phyloP scores from a whole-genome alignment of 2,329 filamentous ascomycete genomes.

The Diaporthe velutina region DNA sequence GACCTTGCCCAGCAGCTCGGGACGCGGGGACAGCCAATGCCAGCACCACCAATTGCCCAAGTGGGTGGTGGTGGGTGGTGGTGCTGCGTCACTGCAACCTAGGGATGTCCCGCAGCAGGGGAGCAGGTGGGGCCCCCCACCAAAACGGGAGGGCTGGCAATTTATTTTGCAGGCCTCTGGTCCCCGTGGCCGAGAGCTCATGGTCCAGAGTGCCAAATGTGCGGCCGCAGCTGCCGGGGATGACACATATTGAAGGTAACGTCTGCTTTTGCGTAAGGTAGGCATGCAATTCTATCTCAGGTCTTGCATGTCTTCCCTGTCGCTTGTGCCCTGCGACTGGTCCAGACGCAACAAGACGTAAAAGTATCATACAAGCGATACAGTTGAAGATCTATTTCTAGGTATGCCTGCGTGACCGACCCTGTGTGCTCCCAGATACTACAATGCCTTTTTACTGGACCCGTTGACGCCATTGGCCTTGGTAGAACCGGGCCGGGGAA shows the following conservation, averaged over 20 bases:
- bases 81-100: slow-evolving; percentile 18
- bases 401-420: neutral
- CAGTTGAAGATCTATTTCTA: neutral
- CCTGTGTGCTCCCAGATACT: neutral
- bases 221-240: neutral
- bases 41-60: neutral
- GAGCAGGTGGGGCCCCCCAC: slow-evolving; percentile 23
- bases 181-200: neutral
- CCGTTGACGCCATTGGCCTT: slow-evolving; percentile 26
- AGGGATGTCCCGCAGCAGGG: slow-evolving; percentile 26
- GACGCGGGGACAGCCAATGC: slow-evolving; percentile 5
- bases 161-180: neutral
- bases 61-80: neutral
- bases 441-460: slow-evolving; percentile 35
- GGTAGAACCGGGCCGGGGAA: slow-evolving; percentile 43
- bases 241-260: neutral
- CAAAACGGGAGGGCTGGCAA: slow-evolving; percentile 9
- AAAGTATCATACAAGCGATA: neutral
- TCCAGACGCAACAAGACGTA: neutral
- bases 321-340: neutral
- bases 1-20: slow-evolving; percentile 28
- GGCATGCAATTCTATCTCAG: neutral
- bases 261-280: neutral
- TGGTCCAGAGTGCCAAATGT: neutral
- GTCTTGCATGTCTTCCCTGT: neutral